Percentiles rank a stretch among this genome's conserved stretches.
Evolutionary conservation across 768 basidiomycete species (phyloP).

Genomic region (Naganishia vishniacii): DNA sequence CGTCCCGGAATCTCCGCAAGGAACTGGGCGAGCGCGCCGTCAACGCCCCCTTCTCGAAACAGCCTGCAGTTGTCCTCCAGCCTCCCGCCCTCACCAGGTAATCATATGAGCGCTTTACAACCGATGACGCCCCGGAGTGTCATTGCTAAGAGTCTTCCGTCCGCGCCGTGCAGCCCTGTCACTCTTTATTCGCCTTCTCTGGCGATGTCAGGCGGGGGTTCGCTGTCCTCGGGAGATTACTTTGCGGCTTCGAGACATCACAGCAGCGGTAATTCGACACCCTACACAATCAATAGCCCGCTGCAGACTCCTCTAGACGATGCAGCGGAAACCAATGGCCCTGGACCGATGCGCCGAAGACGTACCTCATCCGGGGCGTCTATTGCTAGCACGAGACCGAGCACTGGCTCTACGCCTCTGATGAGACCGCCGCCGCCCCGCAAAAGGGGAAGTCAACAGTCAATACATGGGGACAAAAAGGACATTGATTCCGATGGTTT

Average conservation of each 20-base stretch:
- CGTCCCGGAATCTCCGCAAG: constrained; percentile 27
- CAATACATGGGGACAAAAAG: constrained; percentile 4
- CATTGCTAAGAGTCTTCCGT: constrained; percentile 29
- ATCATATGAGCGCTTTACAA: constrained; percentile 32
- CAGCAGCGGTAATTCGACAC: constrained; percentile 11
- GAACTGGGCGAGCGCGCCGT: constrained; percentile 31
- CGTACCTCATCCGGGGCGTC: constrained; percentile 13
- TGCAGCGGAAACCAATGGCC: constrained; percentile 4
- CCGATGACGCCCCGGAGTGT: constrained; percentile 42
- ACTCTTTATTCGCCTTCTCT: constrained; percentile 23
- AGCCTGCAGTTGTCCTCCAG: constrained; percentile 18
- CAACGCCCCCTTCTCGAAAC: constrained; percentile 20
- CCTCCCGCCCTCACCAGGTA: constrained; percentile 35
- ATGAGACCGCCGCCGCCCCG: constrained; percentile 15
- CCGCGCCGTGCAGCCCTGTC: constrained; percentile 34
- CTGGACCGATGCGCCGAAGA: constrained; percentile 13
- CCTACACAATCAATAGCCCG: constrained; percentile 2
- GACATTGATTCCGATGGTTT: not conserved
- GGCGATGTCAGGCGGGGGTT: constrained; percentile 22
- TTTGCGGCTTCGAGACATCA: constrained; percentile 30
- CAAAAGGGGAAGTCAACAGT: constrained; percentile 16
- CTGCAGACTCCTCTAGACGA: not conserved
- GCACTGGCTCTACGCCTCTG: not conserved
- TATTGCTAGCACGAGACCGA: not conserved
- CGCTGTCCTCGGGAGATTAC: constrained; percentile 33